Evolutionary conservation across 2,329 filamentous ascomycete species (phyloP).

Genomic region (Camillea tinctor): DNA sequence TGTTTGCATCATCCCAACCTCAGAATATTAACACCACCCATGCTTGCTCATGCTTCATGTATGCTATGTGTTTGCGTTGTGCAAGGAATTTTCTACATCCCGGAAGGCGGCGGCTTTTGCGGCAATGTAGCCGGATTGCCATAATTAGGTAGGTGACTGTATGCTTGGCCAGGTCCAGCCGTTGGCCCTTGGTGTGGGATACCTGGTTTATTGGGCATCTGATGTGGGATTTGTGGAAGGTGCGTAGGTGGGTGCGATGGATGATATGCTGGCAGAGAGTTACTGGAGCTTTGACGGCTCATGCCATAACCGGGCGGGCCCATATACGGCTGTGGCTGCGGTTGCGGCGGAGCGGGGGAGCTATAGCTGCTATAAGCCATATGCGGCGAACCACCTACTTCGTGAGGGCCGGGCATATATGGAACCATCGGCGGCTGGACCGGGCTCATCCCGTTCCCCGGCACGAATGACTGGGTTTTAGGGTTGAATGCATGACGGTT

Average conservation of each 20-base stretch:
- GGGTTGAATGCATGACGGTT: slow-evolving; percentile 89
- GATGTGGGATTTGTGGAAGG: slow-evolving; percentile 41
- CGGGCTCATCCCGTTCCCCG: slow-evolving; percentile 53
- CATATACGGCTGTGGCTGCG: slow-evolving; percentile 40
- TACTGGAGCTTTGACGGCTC: slow-evolving; percentile 56
- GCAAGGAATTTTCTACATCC: slow-evolving; percentile 39
- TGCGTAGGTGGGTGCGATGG: slow-evolving; percentile 38
- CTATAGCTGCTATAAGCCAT: slow-evolving; percentile 50
- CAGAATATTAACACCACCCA: slow-evolving; percentile 31
- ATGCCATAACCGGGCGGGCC: slow-evolving; percentile 49
- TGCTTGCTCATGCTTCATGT: slow-evolving; percentile 29
- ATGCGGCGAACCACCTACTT: slow-evolving; percentile 48
- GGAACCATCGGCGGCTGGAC: slow-evolving; percentile 48
- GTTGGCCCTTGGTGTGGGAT: slow-evolving; percentile 39
- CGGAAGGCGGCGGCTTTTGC: slow-evolving; percentile 53
- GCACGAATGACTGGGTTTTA: slow-evolving; percentile 89
- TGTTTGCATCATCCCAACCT: slow-evolving; percentile 15
- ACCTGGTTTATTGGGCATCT: slow-evolving; percentile 45
- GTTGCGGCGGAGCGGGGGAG: slow-evolving; percentile 43
- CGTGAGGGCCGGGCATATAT: slow-evolving; percentile 49
- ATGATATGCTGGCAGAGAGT: slow-evolving; percentile 52
- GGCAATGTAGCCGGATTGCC: slow-evolving; percentile 60
- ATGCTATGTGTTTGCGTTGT: slow-evolving; percentile 17
- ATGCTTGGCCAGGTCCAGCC: slow-evolving; percentile 39
- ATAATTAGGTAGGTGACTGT: slow-evolving; percentile 55